Evolutionary conservation across 208 protist genomes (phyloP), one percentile per base, ranked within the genome.

Genomic region (Porcisia deanei): DNA sequence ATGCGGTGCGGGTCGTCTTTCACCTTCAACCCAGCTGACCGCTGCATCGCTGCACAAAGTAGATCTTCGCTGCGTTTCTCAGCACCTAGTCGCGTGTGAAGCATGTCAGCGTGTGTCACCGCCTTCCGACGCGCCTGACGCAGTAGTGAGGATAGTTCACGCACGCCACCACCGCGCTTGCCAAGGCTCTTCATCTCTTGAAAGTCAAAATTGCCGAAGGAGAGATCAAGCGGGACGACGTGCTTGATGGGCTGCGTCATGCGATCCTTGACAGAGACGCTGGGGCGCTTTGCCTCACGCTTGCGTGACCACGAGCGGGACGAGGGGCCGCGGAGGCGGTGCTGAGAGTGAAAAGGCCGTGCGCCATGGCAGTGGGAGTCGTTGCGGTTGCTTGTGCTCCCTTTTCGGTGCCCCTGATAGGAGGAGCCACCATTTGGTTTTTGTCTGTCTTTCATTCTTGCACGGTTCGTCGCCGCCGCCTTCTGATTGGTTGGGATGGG

Each of bases 171-270:
- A 34, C 91, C 91, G 34, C 87, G 86, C 73, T 91, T 81, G 12
- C 89, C 89, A 30, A 93, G 18, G 41, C 83, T 81, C 14, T 91
- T 85, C 81, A 86, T 80, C n/a, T 92, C 90, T 54, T 94, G 85
- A 55, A 94, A 94, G 49, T 93, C 88, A 73, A 96, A 96, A 71
- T 89, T 91, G 61, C 89, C 89, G 69, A 96, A 96, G 4, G 82
- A 90, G 58, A 96, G 75, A 63, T 94, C 85, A 16, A 91, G 41
- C 12, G 89, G 91, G 18, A 93, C 80, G 37, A 77, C 82, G 54
- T 77, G 79, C 55, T 59, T 61, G 75, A 76, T 79, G 54, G 77
- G 77, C 65, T 81, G 77, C 34, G 71, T 54, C 70, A 69, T 67
- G n/a, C 65, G 79, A 53, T 73, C 60, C 52, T 65, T 72, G 22